Percentiles rank a stretch among this genome's conserved stretches.
Conservation (phyloP, 805 yeast genomes). For the Starmera pachycereana region DNA sequence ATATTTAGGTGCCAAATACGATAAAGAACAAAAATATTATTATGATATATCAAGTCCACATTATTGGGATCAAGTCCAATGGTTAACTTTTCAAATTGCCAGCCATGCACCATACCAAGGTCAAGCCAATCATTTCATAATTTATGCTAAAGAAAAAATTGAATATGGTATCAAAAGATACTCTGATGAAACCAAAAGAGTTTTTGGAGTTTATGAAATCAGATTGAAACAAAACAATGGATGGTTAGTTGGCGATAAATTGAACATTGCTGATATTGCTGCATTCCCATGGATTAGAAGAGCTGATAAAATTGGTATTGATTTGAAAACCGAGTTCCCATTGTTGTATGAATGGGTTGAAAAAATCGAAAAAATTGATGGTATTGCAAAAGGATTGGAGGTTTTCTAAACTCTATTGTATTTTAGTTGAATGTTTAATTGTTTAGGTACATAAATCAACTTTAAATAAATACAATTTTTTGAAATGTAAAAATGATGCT, state of each 20-base stretch:
- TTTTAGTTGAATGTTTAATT: too few relatives aligned
- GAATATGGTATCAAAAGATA: slow-evolving; percentile 47
- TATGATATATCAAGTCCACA: slow-evolving; percentile 24
- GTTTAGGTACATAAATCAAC: too few relatives aligned
- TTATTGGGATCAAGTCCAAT: slow-evolving; percentile 44
- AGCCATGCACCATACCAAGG: slow-evolving; percentile 57
- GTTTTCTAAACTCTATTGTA: neutral
- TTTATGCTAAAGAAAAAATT: slow-evolving; percentile 37
- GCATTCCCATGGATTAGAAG: slow-evolving; percentile 35
- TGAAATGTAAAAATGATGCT: too few relatives aligned
- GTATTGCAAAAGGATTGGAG: neutral
- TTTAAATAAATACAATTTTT: too few relatives aligned
- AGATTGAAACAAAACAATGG: slow-evolving; percentile 40
- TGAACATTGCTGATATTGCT: slow-evolving; percentile 50
- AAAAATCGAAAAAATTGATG: slow-evolving; percentile 12
- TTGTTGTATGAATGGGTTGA: slow-evolving; percentile 30
- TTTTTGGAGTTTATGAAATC: slow-evolving; percentile 43
- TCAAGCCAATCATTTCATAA: slow-evolving; percentile 40
- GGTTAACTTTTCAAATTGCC: slow-evolving; percentile 48
- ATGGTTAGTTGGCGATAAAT: slow-evolving; percentile 48
- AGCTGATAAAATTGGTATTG: slow-evolving; percentile 15
- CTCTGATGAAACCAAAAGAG: slow-evolving; percentile 38
- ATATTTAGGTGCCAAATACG: slow-evolving; percentile 52
- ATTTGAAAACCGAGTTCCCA: slow-evolving; percentile 27
- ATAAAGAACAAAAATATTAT: slow-evolving; percentile 36